Percentiles rank a stretch among this genome's conserved stretches.
Conservation (phyloP, 345 rosid genomes). For the Gossypium thurberi region DNA sequence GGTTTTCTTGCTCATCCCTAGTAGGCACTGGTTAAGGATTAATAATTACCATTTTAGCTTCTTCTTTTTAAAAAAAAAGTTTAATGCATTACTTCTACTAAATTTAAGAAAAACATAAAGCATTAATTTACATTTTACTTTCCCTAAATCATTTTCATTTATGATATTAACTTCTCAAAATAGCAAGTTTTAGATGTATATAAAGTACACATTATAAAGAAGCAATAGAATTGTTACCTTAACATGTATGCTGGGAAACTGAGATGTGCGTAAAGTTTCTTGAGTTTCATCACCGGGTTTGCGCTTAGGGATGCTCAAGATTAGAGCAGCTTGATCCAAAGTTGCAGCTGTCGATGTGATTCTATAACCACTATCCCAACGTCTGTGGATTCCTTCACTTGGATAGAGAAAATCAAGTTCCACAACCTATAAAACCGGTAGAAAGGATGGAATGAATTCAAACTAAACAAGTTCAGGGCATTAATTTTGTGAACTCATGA, state of each 20-base stretch:
- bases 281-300: conserved; percentile 86
- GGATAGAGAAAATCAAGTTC: conserved; percentile 99
- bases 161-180: not conserved
- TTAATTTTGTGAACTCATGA: not conserved
- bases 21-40: too few species aligned
- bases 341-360: conserved; percentile 95
- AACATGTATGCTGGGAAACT: conserved; percentile 91
- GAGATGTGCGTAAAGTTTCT: conserved; percentile 90
- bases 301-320: conserved; percentile 78
- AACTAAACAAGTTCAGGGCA: not conserved
- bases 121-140: too few species aligned
- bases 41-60: too few species aligned
- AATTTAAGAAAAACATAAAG: too few species aligned
- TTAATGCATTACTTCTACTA: too few species aligned
- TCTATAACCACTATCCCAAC: conserved; percentile 92
- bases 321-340: conserved; percentile 84
- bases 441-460: not conserved
- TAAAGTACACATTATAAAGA: not conserved
- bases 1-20: too few species aligned
- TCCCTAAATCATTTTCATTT: not conserved
- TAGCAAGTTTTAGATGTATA: not conserved
- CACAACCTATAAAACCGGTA: conserved; percentile 50
- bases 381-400: conserved; percentile 93
- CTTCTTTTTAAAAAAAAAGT: too few species aligned
- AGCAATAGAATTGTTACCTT: conserved; percentile 45